phyloP scores from a whole-genome alignment of 2,329 filamentous ascomycete species.

The Macrophomina pseudophaseolina region DNA sequence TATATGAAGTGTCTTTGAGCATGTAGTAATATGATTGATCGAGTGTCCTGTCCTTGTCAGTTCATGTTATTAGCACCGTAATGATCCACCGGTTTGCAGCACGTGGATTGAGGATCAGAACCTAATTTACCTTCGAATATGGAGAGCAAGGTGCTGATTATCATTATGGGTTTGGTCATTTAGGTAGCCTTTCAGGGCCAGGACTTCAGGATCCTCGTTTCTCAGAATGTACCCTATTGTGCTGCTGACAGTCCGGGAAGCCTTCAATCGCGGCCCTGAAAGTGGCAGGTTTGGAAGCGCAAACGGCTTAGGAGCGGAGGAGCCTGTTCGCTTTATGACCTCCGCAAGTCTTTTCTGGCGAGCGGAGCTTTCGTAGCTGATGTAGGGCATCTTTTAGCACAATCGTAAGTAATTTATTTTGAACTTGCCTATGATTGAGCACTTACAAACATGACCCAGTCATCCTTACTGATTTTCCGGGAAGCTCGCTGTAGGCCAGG shows the following conservation, averaged over 20 bases:
- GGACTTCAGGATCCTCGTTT: neutral
- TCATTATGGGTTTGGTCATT: conserved; percentile 15
- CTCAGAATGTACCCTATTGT: neutral
- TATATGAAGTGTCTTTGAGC: conserved; percentile 16
- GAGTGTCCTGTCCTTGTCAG: neutral
- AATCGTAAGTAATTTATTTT: no score
- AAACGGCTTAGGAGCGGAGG: neutral
- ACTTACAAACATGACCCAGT: conserved; percentile 7
- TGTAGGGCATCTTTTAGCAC: neutral
- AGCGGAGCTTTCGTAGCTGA: conserved; percentile 6
- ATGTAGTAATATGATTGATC: conserved; percentile 24
- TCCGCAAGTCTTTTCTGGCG: neutral
- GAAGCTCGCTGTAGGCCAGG: neutral
- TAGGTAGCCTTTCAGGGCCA: neutral
- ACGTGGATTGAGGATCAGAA: no score
- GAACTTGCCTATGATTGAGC: neutral
- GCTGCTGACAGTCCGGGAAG: neutral
- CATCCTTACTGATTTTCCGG: neutral
- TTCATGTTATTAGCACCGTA: neutral
- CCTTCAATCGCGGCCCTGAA: neutral
- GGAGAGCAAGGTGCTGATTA: neutral
- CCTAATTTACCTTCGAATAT: neutral
- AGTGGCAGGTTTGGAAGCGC: neutral
- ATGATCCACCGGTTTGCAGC: no score
- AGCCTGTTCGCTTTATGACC: neutral